Evolutionary conservation across 208 protist genomes (phyloP), one percentile per base, ranked within the genome.

Genomic region (Phytomonas sp.): DNA sequence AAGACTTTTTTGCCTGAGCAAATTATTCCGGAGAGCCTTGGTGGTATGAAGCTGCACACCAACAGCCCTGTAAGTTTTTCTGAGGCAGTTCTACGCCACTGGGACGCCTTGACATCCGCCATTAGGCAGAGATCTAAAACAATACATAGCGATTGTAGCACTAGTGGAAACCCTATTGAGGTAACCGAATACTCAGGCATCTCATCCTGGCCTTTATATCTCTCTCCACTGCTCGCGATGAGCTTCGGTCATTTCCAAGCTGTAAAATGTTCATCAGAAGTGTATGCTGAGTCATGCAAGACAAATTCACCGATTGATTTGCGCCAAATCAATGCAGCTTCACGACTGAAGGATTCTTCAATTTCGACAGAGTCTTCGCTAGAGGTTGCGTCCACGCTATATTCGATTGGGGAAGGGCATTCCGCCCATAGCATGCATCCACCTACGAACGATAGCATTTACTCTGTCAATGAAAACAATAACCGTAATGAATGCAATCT

Each of bases 21-120:
- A 40, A 70, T 84, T 29, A 73, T 92, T 12, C 86, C 84, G 10
- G 63, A 63, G 0, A 80, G 83, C 56, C 70, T 91, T 0, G 82
- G 82, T 30, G 84, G 84, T n/a, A 63, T 78, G 73, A 74, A 79
- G 49, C 68, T 42, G 32, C 42, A 71, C 19, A 49, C 65, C 0
- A 68, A 72, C 14, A 69, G 40, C 19, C 40, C 80, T 45, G 69
- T 68, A 66, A 70, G 67, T 66, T 87, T 93, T 70, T 75, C 83
- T 14, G 88, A 93, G 66, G 73, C 77, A 37, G 88, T 91, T 56
- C 77, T 93, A 42, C 80, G 80, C 1, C 83, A 93, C 64, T 93
- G 88, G 88, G 90, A 84, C 68, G 66, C 84, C 7, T 63, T 88
- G 14, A 87, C 80, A 4, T 49, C 40, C 40, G 19, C 40, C 19